These are phyloP conservation scores for Parasitella parasitica DNA, from an alignment of 371 early-diverging fungal genomes.

Conservation along the genomic window DNA sequence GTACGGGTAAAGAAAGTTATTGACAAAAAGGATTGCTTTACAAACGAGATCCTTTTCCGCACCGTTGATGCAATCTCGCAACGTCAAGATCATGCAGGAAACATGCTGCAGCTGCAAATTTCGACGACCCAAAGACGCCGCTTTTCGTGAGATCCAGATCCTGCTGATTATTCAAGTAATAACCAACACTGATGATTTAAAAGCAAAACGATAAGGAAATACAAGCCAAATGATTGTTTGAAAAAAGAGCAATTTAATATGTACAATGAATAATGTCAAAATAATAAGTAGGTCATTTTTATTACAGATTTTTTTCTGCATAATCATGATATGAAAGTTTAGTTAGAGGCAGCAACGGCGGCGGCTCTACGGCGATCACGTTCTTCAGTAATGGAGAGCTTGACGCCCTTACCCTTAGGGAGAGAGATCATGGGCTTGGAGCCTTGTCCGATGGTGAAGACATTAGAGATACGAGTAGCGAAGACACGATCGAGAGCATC, in stretches of 20 bases:
- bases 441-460: slow-evolving; percentile 87
- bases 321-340: slow-evolving; percentile 1
- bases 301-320: background rate
- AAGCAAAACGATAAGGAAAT: background rate
- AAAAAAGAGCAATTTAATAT: background rate
- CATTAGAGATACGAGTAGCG: slow-evolving; percentile 90
- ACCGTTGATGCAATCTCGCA: too few relatives aligned
- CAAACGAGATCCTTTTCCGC: too few relatives aligned
- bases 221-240: background rate
- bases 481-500: slow-evolving; percentile 88
- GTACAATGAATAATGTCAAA: background rate
- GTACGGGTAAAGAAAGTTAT: too few relatives aligned
- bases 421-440: slow-evolving; percentile 87
- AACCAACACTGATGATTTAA: too few relatives aligned
- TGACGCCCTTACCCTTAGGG: slow-evolving; percentile 97
- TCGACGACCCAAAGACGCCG: too few relatives aligned
- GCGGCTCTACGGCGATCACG: slow-evolving; percentile 86
- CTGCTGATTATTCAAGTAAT: too few relatives aligned
- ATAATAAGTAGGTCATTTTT: background rate
- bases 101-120: too few relatives aligned
- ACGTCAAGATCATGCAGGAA: too few relatives aligned
- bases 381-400: slow-evolving; percentile 97
- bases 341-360: slow-evolving; percentile 41
- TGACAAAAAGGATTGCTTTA: too few relatives aligned
- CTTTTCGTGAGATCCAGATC: too few relatives aligned